phyloP scores from a whole-genome alignment of 345 rosid genomes.

The Raphanus sativus region DNA sequence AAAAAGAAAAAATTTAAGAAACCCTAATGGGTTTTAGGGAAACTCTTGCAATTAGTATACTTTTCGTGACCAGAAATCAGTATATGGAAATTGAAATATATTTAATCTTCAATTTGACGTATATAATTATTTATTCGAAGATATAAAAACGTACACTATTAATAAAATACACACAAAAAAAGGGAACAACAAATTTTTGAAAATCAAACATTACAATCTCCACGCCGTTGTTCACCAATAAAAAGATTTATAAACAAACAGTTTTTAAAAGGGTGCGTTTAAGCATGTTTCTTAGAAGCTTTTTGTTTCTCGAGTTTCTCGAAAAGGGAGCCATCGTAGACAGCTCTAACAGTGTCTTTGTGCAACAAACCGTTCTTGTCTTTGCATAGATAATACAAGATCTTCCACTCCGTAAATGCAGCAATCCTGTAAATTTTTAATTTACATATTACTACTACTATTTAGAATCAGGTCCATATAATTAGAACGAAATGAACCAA shows the following conservation, averaged over 20 bases:
- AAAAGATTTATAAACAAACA: background rate
- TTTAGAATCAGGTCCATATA: background rate
- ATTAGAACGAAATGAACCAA: background rate
- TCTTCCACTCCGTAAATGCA: slow-evolving; percentile 70
- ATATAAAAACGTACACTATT: background rate
- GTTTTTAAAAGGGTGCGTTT: background rate
- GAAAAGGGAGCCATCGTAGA: slow-evolving; percentile 81
- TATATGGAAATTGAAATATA: background rate
- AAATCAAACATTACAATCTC: background rate
- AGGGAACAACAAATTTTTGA: background rate
- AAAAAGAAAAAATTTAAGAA: too few relatives aligned
- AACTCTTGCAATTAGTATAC: too few relatives aligned
- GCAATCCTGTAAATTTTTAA: slow-evolving; percentile 48
- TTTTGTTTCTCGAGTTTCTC: slow-evolving; percentile 57
- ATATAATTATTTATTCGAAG: background rate
- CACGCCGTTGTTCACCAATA: background rate
- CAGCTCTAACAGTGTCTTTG: slow-evolving; percentile 59
- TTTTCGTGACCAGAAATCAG: background rate
- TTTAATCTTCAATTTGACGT: background rate
- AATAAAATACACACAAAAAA: background rate
- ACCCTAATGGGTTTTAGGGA: too few relatives aligned
- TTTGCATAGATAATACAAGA: slow-evolving; percentile 55
- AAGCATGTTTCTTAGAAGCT: slow-evolving; percentile 48
- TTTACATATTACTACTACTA: background rate
- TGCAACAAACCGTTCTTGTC: slow-evolving; percentile 68